These are phyloP conservation scores for Colletotrichum sp. DNA, from an alignment of 2,329 filamentous ascomycete genomes.

Conservation along the genomic window DNA sequence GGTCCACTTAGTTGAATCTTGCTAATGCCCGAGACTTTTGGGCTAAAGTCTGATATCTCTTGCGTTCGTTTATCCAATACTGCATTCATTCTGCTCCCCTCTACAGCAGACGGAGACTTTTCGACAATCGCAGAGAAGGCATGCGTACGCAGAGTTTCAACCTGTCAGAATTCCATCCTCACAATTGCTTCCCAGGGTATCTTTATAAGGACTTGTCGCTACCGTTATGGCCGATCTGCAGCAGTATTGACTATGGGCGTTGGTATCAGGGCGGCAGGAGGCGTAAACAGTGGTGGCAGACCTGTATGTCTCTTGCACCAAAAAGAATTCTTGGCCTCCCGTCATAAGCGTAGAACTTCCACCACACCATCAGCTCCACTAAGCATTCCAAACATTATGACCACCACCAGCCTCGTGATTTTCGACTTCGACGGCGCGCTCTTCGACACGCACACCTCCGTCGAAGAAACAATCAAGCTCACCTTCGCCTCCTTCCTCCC, in stretches of 20 bases:
- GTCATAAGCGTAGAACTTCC: not conserved
- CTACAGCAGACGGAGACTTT: fast-evolving
- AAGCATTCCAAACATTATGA: not conserved
- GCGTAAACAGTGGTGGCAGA: not conserved
- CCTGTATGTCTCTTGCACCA: not conserved
- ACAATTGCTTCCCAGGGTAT: too few species aligned
- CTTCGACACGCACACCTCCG: conserved; percentile 21
- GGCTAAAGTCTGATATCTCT: not conserved
- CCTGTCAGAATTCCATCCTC: too few species aligned
- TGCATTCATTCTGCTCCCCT: not conserved
- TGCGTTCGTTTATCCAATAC: too few species aligned
- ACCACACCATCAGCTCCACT: not conserved
- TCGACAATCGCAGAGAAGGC: not conserved
- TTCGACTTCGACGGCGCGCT: conserved; percentile 23
- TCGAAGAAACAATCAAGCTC: conserved; percentile 18
- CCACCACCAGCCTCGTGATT: conserved; percentile 9
- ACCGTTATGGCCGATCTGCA: not conserved
- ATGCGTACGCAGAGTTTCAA: too few species aligned
- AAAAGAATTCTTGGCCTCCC: too few species aligned
- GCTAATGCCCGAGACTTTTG: fast-evolving
- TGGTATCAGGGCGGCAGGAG: not conserved
- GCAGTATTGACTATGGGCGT: not conserved
- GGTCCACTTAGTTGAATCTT: not conserved
- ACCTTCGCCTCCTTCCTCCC: conserved; percentile 13
- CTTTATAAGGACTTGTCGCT: not conserved